These are phyloP conservation scores for Ophiostoma fasciatum DNA, from an alignment of 2,329 filamentous ascomycete genomes.

Conservation along the genomic window DNA sequence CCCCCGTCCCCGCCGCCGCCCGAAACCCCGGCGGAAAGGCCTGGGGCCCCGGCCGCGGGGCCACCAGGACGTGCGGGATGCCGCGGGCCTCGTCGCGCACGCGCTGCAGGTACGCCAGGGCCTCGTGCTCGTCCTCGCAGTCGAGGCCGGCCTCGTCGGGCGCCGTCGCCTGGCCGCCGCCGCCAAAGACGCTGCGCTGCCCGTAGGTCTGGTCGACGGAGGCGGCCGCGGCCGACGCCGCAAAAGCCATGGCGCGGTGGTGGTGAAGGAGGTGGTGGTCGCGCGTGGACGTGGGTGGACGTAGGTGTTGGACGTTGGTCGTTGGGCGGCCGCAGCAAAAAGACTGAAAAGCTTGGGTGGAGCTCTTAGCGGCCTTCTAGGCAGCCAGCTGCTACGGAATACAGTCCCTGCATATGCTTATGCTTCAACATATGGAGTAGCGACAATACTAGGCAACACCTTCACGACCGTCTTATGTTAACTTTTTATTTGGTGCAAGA, in stretches of 20 bases:
- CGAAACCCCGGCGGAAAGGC: constrained; percentile 17
- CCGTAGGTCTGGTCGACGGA: constrained; percentile 51
- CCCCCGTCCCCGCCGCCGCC: constrained; percentile 11
- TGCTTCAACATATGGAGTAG: too few relatives aligned
- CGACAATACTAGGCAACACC: too few relatives aligned
- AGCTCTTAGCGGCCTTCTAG: too few relatives aligned
- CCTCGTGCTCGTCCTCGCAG: constrained; percentile 53
- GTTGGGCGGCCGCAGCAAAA: too few relatives aligned
- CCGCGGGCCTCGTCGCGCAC: constrained; percentile 63
- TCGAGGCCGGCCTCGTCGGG: constrained; percentile 41
- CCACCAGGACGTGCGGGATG: constrained; percentile 58
- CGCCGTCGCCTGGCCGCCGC: constrained; percentile 34
- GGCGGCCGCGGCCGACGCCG: not conserved
- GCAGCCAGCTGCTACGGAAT: too few relatives aligned
- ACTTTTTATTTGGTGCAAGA: constrained; percentile 44
- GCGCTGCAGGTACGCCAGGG: constrained; percentile 54
- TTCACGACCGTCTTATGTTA: constrained; percentile 17
- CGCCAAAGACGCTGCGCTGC: constrained; percentile 57
- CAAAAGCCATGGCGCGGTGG: constrained; percentile 13
- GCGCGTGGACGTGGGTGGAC: too few relatives aligned
- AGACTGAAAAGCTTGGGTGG: too few relatives aligned
- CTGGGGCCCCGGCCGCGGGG: constrained; percentile 39
- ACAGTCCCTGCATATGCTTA: too few relatives aligned
- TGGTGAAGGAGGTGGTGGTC: too few relatives aligned
- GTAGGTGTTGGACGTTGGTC: too few relatives aligned